These are phyloP conservation scores for Cryptosporidium andersoni DNA, from an alignment of 169 alveolate genomes.

Conservation along the genomic window DNA sequence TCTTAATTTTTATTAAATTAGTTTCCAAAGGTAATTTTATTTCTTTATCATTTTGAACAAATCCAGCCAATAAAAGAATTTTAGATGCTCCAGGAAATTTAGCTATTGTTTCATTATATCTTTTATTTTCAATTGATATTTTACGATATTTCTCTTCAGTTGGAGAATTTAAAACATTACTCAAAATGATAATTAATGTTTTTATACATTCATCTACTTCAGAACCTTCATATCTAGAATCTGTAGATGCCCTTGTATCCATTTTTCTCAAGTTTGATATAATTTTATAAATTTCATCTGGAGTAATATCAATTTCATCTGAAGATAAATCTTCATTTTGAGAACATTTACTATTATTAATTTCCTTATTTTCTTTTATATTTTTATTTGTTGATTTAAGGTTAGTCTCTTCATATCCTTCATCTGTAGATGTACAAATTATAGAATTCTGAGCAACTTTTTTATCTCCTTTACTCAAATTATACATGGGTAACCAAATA, in stretches of 20 bases:
- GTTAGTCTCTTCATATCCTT: not conserved
- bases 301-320: too few relatives aligned
- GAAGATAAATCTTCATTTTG: too few relatives aligned
- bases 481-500: slow-evolving; percentile 23
- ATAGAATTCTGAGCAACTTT: too few relatives aligned
- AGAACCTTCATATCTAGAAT: not conserved
- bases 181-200: slow-evolving; percentile 12
- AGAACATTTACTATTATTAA: not conserved
- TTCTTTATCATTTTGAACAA: slow-evolving; percentile 39
- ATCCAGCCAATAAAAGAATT: slow-evolving; percentile 45
- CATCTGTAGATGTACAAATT: too few relatives aligned
- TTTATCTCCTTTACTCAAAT: not conserved
- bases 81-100: slow-evolving; percentile 29
- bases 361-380: not conserved
- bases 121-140: slow-evolving; percentile 16
- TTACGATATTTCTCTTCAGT: slow-evolving; percentile 23
- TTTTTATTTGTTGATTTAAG: not conserved
- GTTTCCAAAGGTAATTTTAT: slow-evolving; percentile 22
- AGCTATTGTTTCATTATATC: slow-evolving; percentile 25
- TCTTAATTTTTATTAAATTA: not conserved
- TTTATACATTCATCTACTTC: slow-evolving; percentile 13
- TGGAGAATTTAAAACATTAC: slow-evolving; percentile 34
- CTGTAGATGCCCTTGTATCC: not conserved
- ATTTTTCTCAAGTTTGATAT: not conserved
- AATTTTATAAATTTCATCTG: too few relatives aligned